phyloP scores from a whole-genome alignment of 2,329 filamentous ascomycete genomes.

The Didymella sp. region DNA sequence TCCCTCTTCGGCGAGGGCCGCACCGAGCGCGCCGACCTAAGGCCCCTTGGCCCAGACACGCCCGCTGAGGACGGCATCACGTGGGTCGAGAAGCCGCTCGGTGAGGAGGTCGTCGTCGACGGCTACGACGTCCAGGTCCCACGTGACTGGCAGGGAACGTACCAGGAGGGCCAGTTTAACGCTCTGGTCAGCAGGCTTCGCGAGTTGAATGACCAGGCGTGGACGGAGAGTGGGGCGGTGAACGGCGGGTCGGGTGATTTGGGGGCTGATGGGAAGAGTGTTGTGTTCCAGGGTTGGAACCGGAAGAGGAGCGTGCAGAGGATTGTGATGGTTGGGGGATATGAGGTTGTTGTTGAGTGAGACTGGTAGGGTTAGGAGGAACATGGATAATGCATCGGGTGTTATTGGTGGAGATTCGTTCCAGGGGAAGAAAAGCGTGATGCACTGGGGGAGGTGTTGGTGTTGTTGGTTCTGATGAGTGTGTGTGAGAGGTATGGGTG shows the following conservation, averaged over 20 bases:
- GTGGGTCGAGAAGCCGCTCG: slow-evolving; percentile 30
- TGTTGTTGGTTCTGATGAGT: too few relatives aligned
- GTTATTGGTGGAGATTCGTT: too few relatives aligned
- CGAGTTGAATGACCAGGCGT: slow-evolving; percentile 28
- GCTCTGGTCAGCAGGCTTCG: slow-evolving; percentile 27
- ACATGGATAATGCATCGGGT: too few relatives aligned
- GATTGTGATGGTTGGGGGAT: slow-evolving; percentile 9
- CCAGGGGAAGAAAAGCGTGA: too few relatives aligned
- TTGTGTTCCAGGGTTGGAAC: slow-evolving; percentile 31
- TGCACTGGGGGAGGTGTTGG: too few relatives aligned
- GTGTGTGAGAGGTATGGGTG: too few relatives aligned
- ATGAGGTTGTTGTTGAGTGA: slow-evolving; percentile 16
- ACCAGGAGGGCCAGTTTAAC: slow-evolving; percentile 29
- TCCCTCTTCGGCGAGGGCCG: slow-evolving; percentile 36
- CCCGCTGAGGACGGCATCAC: slow-evolving; percentile 18
- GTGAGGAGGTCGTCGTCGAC: slow-evolving; percentile 39
- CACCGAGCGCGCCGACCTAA: slow-evolving; percentile 36
- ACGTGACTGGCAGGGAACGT: slow-evolving; percentile 33
- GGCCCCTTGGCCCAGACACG: slow-evolving; percentile 34
- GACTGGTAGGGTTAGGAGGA: too few relatives aligned
- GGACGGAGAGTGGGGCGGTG: slow-evolving; percentile 24
- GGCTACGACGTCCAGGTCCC: slow-evolving; percentile 40
- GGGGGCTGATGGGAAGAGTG: slow-evolving; percentile 30
- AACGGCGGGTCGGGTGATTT: slow-evolving; percentile 27
- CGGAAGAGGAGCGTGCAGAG: slow-evolving; percentile 12